phyloP scores from a whole-genome alignment of 805 yeast species.

The Clavispora phyllophila region DNA sequence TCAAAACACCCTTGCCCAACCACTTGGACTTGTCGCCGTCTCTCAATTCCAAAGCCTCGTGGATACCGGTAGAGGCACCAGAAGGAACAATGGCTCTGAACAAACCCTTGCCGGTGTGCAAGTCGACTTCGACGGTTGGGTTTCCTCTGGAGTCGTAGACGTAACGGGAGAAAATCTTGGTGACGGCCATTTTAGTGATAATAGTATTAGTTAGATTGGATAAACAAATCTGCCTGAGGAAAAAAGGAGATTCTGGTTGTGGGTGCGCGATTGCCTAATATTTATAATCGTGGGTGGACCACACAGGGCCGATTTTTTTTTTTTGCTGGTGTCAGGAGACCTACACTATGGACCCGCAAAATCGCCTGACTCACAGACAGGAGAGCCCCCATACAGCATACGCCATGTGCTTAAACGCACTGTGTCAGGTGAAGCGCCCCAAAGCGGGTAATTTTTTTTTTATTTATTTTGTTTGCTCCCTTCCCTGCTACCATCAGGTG shows the following conservation, averaged over 20 bases:
- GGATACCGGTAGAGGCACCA: constrained; percentile 99
- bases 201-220: constrained; percentile 1
- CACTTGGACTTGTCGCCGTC: constrained; percentile 97
- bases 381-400: background rate
- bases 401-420: background rate
- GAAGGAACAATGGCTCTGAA: constrained; percentile 99
- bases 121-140: constrained; percentile 99
- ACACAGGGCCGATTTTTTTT: constrained; percentile 17
- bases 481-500: background rate
- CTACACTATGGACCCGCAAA: background rate
- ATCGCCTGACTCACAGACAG: constrained; percentile 1
- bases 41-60: constrained; percentile 98
- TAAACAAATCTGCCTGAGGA: constrained; percentile 1
- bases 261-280: background rate
- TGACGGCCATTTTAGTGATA: constrained; percentile 60
- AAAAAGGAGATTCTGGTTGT: constrained; percentile 2
- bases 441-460: background rate
- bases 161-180: constrained; percentile 89
- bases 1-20: constrained; percentile 97
- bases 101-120: constrained; percentile 85
- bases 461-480: background rate
- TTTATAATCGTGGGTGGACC: constrained; percentile 15
- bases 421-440: background rate
- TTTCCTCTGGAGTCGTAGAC: constrained; percentile 99
- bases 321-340: constrained; percentile 3